These are phyloP conservation scores for Metschnikowia kunwiensis DNA, from an alignment of 805 yeast genomes.

Conservation along the genomic window DNA sequence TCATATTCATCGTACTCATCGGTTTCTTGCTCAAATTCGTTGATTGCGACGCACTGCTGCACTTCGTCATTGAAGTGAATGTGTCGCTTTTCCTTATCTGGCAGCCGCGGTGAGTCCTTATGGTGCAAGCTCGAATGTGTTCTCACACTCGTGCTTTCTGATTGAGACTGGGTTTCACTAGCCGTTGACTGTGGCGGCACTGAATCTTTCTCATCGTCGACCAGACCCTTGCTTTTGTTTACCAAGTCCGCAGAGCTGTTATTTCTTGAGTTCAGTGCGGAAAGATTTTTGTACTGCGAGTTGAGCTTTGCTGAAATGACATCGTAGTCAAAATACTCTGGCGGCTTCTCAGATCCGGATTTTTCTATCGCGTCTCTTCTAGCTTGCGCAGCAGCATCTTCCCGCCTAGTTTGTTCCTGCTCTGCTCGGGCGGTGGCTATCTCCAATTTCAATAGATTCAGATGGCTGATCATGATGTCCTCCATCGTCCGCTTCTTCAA, in stretches of 20 bases:
- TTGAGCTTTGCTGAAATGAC: slow-evolving; percentile 44
- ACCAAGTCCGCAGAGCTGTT: slow-evolving; percentile 23
- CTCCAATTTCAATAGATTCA: slow-evolving; percentile 42
- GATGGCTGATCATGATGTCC: slow-evolving; percentile 71
- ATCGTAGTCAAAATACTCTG: slow-evolving; percentile 43
- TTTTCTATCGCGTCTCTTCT: slow-evolving; percentile 17
- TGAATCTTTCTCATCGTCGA: slow-evolving; percentile 1
- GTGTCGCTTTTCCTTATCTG: slow-evolving; percentile 47
- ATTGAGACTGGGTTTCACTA: slow-evolving; percentile 1
- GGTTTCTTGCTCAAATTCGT: slow-evolving; percentile 19
- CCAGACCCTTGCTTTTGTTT: slow-evolving; percentile 8
- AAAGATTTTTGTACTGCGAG: slow-evolving; percentile 30
- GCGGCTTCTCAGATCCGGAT: slow-evolving; percentile 22
- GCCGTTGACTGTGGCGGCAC: neutral
- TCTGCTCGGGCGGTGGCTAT: slow-evolving; percentile 35
- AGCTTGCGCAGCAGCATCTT: slow-evolving; percentile 23
- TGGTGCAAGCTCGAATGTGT: slow-evolving; percentile 10
- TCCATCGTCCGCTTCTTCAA: slow-evolving; percentile 82
- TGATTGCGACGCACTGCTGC: slow-evolving; percentile 86
- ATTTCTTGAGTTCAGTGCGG: slow-evolving; percentile 34
- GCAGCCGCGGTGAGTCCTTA: slow-evolving; percentile 6
- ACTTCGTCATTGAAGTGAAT: slow-evolving; percentile 94
- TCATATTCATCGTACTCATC: slow-evolving; percentile 16
- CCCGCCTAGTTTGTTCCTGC: slow-evolving; percentile 32
- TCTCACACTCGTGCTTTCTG: neutral